These are phyloP conservation scores for Syzygium syzygioides DNA, from an alignment of 441 rosid species.

Conservation along the genomic window DNA sequence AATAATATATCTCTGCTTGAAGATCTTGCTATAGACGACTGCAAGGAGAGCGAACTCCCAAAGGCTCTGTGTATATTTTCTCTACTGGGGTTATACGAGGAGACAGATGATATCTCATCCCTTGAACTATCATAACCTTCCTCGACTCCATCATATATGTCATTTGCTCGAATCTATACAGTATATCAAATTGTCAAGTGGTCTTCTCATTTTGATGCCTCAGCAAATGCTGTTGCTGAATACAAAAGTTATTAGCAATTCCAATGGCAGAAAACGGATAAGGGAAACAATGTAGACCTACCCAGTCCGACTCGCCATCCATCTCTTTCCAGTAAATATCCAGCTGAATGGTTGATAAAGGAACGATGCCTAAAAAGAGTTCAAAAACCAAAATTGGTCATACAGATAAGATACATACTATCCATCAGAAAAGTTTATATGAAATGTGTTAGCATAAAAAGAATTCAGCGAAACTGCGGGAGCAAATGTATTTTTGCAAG, in stretches of 20 bases:
- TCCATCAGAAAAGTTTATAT: neutral
- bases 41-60: slow-evolving; percentile 77
- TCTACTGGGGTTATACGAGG: slow-evolving; percentile 63
- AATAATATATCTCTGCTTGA: slow-evolving; percentile 49
- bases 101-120: slow-evolving; percentile 86
- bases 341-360: slow-evolving; percentile 52
- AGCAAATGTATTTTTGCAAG: neutral
- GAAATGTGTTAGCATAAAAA: neutral
- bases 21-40: slow-evolving; percentile 62
- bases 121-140: slow-evolving; percentile 92
- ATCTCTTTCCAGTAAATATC: slow-evolving; percentile 85
- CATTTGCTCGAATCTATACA: slow-evolving; percentile 68
- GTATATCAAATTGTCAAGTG: slow-evolving; percentile 5
- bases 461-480: neutral
- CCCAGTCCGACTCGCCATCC: slow-evolving; percentile 99
- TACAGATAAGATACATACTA: neutral
- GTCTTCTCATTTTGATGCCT: neutral
- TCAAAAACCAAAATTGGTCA: neutral
- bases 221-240: neutral
- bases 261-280: neutral
- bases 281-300: slow-evolving; percentile 24
- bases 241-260: neutral
- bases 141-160: slow-evolving; percentile 57
- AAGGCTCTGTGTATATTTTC: slow-evolving; percentile 55
- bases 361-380: slow-evolving; percentile 68